Base-by-base conservation (phyloP, 257 asterid genomes). In the Jaltomata sinuosa region DNA sequence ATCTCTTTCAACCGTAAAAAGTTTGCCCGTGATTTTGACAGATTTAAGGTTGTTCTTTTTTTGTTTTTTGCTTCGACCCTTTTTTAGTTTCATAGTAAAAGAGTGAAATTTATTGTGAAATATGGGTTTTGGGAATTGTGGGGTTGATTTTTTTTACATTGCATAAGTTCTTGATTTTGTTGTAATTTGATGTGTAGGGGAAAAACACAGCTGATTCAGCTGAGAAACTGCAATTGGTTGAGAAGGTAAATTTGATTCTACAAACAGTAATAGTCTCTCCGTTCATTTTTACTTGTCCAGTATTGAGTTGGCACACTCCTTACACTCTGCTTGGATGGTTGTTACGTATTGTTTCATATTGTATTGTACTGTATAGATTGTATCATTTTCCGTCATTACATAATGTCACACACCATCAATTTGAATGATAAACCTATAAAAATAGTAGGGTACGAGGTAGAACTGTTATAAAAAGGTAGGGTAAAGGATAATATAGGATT, bases 1-100 rank as follows among this genome's bases (percentile, higher is more conserved):
- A 90, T 88, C 49, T 80, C 88, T 42, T 95, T 95, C 90, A 88
- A 92, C 74, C 97, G 97, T 82, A 91, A 90, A 85, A 94, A 87
- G 84, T 94, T 94, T 84, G 85, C 96, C 64, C 40, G 38, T 38
- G 97, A 92, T 86, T 87, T 94, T 62, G 88, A 89, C 87, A 90
- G 89, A 85, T 95, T 95, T 89, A 89, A 93, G 97, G 98, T 93
- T 76, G 2, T 36, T 29, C 64, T 49, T 18, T 29, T 29, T 68
- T 36, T 2, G 11, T 18, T 9, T 80, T 19, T 55, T 57, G 16
- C 31, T 59, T 19, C 15, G 57, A 22, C 57, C 68, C 11, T 38
- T 36, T 52, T 47, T 22, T 62, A 14, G 54, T 31, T 81, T 81
- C 8, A 1, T 10, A 45, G n/a, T 74, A 25, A 25, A 72, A 42